Evolutionary conservation across 2,329 filamentous ascomycete genomes (phyloP).

Genomic region (Plectosphaerella cucumerina): DNA sequence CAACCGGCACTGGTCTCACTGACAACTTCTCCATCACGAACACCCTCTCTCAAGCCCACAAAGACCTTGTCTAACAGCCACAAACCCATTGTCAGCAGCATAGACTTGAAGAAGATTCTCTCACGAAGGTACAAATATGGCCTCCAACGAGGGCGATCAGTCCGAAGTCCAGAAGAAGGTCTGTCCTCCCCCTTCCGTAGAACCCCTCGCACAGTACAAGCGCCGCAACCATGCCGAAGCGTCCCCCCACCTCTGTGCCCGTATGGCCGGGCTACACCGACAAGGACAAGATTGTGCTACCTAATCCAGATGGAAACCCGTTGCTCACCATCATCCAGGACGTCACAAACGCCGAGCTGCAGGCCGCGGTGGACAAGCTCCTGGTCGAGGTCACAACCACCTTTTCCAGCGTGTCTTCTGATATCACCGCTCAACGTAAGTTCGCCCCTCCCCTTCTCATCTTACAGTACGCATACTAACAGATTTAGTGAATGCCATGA

Average conservation of each 20-base stretch:
- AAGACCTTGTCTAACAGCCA: background rate
- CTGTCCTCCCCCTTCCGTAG: no score
- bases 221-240: no score
- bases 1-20: no score
- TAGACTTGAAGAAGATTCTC: background rate
- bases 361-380: constrained; percentile 79
- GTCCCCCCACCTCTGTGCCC: no score
- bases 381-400: constrained; percentile 81
- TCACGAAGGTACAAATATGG: no score
- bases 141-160: no score
- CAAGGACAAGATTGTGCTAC: no score
- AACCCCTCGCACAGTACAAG: no score
- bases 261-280: no score
- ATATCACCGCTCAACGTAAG: constrained; percentile 86
- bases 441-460: constrained; percentile 11
- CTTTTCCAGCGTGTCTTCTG: constrained; percentile 78
- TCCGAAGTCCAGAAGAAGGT: no score
- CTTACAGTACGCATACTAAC: background rate
- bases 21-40: no score
- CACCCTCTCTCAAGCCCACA: no score
- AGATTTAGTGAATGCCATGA: constrained; percentile 85
- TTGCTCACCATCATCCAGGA: constrained; percentile 31
- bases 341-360: constrained; percentile 57
- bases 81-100: background rate
- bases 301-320: background rate